Evolutionary conservation across 75 land plant species (phyloP).

Genomic region (Picea sitchensis): DNA sequence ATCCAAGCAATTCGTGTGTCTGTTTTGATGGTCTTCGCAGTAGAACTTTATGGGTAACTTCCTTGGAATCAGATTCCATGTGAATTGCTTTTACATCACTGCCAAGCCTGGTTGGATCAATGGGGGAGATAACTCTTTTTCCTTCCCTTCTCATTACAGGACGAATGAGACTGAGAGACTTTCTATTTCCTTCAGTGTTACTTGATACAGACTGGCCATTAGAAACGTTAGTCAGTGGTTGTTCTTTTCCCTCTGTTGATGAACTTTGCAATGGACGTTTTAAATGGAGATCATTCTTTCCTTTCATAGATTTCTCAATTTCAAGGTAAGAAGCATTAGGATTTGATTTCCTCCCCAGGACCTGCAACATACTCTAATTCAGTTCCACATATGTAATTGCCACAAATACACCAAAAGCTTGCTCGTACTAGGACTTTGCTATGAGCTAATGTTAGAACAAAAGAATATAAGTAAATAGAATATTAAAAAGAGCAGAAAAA

Average conservation of each 20-base stretch:
- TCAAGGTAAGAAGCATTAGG: conserved; percentile 55
- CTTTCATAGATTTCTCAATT: conserved; percentile 56
- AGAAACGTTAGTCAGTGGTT: background rate
- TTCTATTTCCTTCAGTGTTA: background rate
- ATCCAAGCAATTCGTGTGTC: background rate
- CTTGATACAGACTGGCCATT: background rate
- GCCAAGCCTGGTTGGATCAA: background rate
- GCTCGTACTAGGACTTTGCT: background rate
- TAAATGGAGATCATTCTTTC: conserved; percentile 19
- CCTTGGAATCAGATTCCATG: conserved; percentile 2
- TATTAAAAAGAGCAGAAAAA: background rate
- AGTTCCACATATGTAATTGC: background rate
- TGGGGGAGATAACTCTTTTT: background rate
- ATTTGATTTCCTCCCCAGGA: conserved; percentile 56
- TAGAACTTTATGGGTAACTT: conserved; percentile 1
- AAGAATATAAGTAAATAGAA: too few relatives aligned
- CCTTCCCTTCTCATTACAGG: conserved; percentile 7
- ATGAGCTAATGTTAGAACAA: background rate
- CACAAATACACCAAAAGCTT: background rate
- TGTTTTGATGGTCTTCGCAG: conserved; percentile 5
- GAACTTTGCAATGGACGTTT: conserved; percentile 2
- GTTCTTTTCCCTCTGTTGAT: background rate
- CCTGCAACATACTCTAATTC: conserved; percentile 29
- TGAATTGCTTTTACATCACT: background rate
- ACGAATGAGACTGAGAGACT: conserved; percentile 5